Conservation (phyloP, 148 eudicot genomes). For the Diospyros lotus region DNA sequence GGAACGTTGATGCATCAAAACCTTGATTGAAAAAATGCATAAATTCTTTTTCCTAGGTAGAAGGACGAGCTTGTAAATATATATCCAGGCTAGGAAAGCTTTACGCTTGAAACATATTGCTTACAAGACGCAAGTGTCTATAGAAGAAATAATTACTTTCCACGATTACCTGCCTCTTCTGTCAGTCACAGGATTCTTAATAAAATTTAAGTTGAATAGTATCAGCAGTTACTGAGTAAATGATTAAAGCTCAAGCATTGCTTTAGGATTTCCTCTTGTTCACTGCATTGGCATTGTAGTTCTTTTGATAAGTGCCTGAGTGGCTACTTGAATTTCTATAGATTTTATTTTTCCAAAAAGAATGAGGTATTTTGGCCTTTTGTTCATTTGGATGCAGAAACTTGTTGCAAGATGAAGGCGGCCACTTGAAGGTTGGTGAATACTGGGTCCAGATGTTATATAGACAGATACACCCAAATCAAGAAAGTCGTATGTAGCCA, state of each 20-base stretch:
- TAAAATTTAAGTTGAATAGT: not conserved
- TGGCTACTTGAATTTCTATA: not conserved
- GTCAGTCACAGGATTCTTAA: not conserved
- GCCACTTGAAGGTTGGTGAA: constrained; percentile 40
- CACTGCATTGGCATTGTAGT: not conserved
- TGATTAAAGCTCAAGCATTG: not conserved
- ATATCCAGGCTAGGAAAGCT: not conserved
- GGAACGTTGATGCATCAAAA: not conserved
- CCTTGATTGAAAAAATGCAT: not conserved
- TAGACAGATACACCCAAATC: constrained; percentile 27
- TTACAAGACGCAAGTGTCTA: too few species aligned
- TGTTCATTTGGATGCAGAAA: constrained; percentile 21
- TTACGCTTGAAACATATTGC: not conserved
- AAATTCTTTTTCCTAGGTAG: not conserved
- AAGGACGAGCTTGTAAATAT: not conserved
- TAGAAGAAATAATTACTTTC: too few species aligned
- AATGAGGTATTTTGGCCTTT: not conserved
- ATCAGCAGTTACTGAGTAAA: not conserved
- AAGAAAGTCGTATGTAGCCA: constrained; percentile 16
- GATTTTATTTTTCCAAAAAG: not conserved
- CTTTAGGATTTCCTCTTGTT: not conserved
- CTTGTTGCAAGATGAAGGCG: constrained; percentile 38
- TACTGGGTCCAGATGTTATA: constrained; percentile 42
- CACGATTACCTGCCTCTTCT: not conserved
- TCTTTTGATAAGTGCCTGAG: not conserved